Base-by-base conservation (phyloP, 345 rosid species). In the Gossypioides kirkii region DNA sequence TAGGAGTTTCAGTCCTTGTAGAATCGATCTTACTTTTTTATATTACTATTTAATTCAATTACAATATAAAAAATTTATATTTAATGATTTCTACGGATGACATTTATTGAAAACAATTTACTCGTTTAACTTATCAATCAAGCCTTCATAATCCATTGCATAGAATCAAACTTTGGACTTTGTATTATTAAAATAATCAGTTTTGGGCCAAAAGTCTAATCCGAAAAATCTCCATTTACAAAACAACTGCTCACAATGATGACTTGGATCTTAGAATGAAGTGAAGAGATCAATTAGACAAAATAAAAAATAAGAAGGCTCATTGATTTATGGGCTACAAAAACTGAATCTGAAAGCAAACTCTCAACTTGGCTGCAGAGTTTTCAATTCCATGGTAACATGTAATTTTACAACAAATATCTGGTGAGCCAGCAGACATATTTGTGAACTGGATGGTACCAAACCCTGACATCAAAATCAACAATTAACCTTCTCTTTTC, bases 381-480 rank as follows among this genome's bases (percentile, higher is more conserved):
- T 70, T 42, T 1, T 71, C 53, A 68, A 36, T 66, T 22, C 10
- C n/a, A 47, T 52, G 60, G 53, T 11, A 62, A 52, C 17, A 50
- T 69, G 53, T 62, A 71, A 38, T 23, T 62, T 58, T 55, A 47
- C 70, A 79, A 64, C 28, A 66, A 67, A 47, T 71, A 52, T n/a
- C 8, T 60, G 70, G 69, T 58, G 52, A 63, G n/a, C 62, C 45
- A 63, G 66, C 17, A 70, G 46, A 73, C 45, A 68, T 17, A 3
- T 36, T 6, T 49, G 47, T 74, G 47, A 43, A 7, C 43, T 41
- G 54, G 56, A 43, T 20, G 10, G 59, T 46, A 12, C 47, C 23
- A 67, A 8, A 50, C 17, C 45, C 28, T 7, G 53, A 58, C 55
- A 32, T 25, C 42, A 59, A 75, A 32, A 55, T 55, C 60, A 55